These are phyloP conservation scores for Sporothrix phasma DNA, from an alignment of 2,329 filamentous ascomycete species.

Conservation along the genomic window DNA sequence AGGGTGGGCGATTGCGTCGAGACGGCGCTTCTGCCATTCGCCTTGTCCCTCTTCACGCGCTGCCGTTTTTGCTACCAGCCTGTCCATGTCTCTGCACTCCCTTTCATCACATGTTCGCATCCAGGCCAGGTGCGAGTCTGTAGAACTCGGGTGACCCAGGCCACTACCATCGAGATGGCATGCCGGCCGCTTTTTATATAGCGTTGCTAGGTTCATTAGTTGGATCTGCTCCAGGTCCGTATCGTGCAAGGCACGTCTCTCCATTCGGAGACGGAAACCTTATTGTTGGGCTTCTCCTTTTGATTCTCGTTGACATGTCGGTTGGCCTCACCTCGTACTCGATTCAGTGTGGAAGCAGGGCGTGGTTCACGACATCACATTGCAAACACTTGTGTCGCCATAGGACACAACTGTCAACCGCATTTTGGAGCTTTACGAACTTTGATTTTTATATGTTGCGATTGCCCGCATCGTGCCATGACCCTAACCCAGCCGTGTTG, in stretches of 20 bases:
- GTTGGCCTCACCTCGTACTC: neutral
- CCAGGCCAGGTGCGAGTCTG: neutral
- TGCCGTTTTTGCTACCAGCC: neutral
- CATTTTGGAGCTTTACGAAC: neutral
- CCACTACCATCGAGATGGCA: neutral
- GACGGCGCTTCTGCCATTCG: neutral
- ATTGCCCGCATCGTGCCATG: neutral
- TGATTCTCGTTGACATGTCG: too few relatives aligned
- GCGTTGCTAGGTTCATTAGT: neutral
- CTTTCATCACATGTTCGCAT: neutral
- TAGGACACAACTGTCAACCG: neutral
- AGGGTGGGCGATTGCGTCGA: slow-evolving; percentile 1
- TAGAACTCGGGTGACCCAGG: neutral
- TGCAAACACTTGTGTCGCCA: neutral
- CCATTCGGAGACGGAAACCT: too few relatives aligned
- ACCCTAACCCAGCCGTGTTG: neutral
- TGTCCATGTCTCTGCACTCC: neutral
- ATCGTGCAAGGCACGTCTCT: too few relatives aligned
- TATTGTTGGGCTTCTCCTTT: neutral
- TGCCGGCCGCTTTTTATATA: neutral
- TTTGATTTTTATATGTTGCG: neutral
- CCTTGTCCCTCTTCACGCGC: neutral
- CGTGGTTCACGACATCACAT: neutral
- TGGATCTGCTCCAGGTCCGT: neutral
- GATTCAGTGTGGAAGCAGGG: neutral